These are phyloP conservation scores for Basipetospora chlamydospora DNA, from an alignment of 2,329 filamentous ascomycete species.

Conservation along the genomic window DNA sequence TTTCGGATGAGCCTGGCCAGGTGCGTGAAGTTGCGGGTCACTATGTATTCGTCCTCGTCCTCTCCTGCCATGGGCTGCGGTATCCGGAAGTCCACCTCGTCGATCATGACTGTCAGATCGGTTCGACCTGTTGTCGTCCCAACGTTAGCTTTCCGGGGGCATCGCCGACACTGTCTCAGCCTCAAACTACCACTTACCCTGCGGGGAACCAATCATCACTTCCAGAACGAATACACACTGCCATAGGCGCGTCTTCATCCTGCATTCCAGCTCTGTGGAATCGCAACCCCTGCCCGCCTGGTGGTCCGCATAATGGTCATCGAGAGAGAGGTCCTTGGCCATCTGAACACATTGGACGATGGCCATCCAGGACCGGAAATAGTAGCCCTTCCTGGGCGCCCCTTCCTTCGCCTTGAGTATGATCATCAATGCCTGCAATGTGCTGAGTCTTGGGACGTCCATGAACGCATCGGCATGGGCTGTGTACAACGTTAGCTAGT, in stretches of 20 bases:
- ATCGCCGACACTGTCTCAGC: background rate
- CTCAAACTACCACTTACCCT: conserved; percentile 42
- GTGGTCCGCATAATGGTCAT: conserved; percentile 75
- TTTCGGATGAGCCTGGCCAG: conserved; percentile 65
- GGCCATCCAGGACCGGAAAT: conserved; percentile 94
- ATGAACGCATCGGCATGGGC: conserved; percentile 88
- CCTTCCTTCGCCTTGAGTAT: conserved; percentile 83
- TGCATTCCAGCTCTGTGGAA: conserved; percentile 57
- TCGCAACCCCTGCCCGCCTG: conserved; percentile 56
- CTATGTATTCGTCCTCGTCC: conserved; percentile 60
- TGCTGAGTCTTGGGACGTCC: conserved; percentile 80
- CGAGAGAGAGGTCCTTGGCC: conserved; percentile 78
- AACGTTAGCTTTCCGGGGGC: background rate
- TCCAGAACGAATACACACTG: conserved; percentile 77
- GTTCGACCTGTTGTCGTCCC: conserved; percentile 55
- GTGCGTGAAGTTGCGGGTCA: conserved; percentile 74
- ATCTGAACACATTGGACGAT: conserved; percentile 85
- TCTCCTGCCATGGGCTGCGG: conserved; percentile 48
- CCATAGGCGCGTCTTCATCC: conserved; percentile 78
- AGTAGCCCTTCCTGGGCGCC: conserved; percentile 86
- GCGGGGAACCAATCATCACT: conserved; percentile 83
- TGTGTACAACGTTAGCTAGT: too few relatives aligned
- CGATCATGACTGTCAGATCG: conserved; percentile 60
- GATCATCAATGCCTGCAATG: conserved; percentile 77
- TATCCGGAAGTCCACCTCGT: conserved; percentile 62